Percentiles rank a stretch among this genome's conserved stretches.
These are phyloP conservation scores for Otatea glauca DNA, from an alignment of 176 grass and related monocot species.

Conservation along the genomic window DNA sequence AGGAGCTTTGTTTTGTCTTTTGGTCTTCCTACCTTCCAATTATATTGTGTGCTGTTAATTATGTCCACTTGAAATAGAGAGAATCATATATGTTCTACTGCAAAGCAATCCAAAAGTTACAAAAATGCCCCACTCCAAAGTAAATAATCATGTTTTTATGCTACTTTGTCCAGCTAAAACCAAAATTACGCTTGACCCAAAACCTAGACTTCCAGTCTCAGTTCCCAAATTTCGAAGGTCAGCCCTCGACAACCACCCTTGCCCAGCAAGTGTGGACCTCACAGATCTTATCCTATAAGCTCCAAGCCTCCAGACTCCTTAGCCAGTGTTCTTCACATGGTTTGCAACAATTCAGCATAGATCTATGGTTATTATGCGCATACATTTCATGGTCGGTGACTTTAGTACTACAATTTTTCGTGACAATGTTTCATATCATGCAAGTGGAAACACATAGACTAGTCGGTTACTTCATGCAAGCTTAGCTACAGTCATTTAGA, in stretches of 20 bases:
- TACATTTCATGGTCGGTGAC: not conserved
- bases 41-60: constrained; percentile 18
- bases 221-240: not conserved
- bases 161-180: not conserved
- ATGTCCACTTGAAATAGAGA: not conserved
- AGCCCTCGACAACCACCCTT: not conserved
- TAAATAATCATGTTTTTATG: not conserved
- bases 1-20: not conserved
- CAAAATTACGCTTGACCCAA: not conserved
- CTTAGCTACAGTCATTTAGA: constrained; percentile 14
- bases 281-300: not conserved
- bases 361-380: not conserved
- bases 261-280: not conserved
- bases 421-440: not conserved
- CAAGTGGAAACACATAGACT: not conserved
- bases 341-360: not conserved
- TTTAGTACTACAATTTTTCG: not conserved
- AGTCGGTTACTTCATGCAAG: not conserved
- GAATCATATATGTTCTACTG: not conserved
- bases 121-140: not conserved
- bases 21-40: not conserved
- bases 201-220: not conserved
- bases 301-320: not conserved
- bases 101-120: not conserved
- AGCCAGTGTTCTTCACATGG: not conserved